Evolutionary conservation across 768 basidiomycete species (phyloP).

Genomic region (Auriculariales sp.): DNA sequence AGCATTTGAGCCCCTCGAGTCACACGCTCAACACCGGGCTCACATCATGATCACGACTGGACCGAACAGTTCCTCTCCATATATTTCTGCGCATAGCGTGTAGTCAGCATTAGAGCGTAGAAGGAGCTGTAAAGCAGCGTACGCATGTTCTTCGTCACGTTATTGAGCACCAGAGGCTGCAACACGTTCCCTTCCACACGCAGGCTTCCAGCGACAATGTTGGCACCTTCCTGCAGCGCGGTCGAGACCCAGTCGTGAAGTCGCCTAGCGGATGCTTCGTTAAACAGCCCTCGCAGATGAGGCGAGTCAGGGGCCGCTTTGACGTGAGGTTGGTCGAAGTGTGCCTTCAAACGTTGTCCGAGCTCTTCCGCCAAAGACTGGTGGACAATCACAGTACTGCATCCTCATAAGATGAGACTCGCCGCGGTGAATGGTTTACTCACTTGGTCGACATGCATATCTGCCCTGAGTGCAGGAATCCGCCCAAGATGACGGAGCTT

Average conservation of each 20-base stretch:
- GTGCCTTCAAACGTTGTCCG: constrained; percentile 4
- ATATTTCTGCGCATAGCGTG: background rate
- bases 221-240: constrained; percentile 7
- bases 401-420: background rate
- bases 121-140: background rate
- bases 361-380: constrained; percentile 14
- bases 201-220: background rate
- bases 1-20: background rate
- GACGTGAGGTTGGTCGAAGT: background rate
- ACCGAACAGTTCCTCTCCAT: background rate
- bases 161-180: background rate
- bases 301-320: background rate
- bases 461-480: background rate
- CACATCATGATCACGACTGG: background rate
- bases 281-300: constrained; percentile 10
- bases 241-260: constrained; percentile 7
- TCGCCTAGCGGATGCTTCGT: constrained; percentile 5
- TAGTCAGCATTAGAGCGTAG: background rate
- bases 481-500: background rate
- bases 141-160: background rate
- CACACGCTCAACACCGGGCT: background rate
- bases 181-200: background rate
- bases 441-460: background rate
- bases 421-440: background rate
- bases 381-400: background rate